Base-by-base conservation (phyloP, 768 basidiomycete species). In the Podaxis sp. region DNA sequence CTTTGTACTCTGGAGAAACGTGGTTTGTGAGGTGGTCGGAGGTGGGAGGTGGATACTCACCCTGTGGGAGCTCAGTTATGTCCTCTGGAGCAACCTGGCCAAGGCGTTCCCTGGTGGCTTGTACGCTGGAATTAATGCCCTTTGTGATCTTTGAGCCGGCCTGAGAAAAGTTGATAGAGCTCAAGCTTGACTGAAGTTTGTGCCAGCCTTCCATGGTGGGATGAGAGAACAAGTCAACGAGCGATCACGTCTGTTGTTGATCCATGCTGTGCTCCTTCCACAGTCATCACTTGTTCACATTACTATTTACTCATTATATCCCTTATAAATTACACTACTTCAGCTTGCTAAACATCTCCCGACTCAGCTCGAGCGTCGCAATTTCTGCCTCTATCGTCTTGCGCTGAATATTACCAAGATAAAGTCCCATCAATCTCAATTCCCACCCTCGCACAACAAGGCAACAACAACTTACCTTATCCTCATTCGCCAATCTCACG, bases 61-160 rank as follows among this genome's bases (percentile, higher is more conserved):
- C 93, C 76, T 92, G 88, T 25, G 91, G 91, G 54, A 93, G 82
- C 75, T 98, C 97, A 6, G 96, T 98, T 70, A 98, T 95, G 66
- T 97, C 97, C 64, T 93, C 93, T 4, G 89, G 82, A 3, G 92
- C 83, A 60, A 96, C 84, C 70, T 95, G 90, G 21, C 96, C 96
- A 3, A 98, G 79, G 52, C 90, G 82, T 74, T 98, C 96, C 69
- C 76, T 84, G 23, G 93, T 93, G 2, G 92, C 91, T 74, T 95
- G 93, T 2, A 94, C 86, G 66, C 87, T 87, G 23, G 87, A 89
- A 67, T 79, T 87, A 76, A 95, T 85, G 64, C 89, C 88, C 75
- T 91, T 93, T 57, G 86, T 79, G 63, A 94, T 59, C 77, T 86
- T 91, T 69, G 77, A 85, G 55, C 90, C 89, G 1, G 87, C 88